phyloP scores from a whole-genome alignment of 768 basidiomycete species.

The Pleurotus giganteus region DNA sequence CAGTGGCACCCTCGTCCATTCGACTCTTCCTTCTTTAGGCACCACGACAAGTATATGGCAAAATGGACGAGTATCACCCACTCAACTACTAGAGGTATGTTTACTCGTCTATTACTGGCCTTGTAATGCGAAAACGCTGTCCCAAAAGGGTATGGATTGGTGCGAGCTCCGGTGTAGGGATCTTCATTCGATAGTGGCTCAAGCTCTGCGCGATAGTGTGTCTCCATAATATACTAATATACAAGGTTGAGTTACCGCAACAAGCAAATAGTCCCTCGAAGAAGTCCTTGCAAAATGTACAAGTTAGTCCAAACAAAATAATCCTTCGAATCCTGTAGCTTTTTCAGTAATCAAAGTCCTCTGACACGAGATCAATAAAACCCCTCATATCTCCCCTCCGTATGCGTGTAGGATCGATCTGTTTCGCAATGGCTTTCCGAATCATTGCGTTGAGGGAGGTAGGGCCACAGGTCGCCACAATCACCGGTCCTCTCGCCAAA shows the following conservation, averaged over 20 bases:
- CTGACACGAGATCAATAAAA: conserved; percentile 58
- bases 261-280: no score
- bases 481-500: conserved; percentile 48
- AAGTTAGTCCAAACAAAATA: not conserved
- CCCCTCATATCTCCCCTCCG: conserved; percentile 57
- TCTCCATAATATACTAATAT: no score
- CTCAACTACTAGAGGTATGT: conserved; percentile 57
- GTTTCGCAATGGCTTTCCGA: conserved; percentile 58
- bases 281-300: no score
- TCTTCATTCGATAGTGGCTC: conserved; percentile 72
- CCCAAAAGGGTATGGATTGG: conserved; percentile 58
- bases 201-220: conserved; percentile 54
- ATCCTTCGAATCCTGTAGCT: not conserved
- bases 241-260: no score
- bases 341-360: conserved; percentile 62
- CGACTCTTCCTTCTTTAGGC: conserved; percentile 86
- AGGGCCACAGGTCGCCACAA: conserved; percentile 81
- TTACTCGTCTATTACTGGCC: not conserved
- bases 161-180: conserved; percentile 73
- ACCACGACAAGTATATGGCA: conserved; percentile 87
- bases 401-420: conserved; percentile 56
- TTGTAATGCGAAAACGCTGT: conserved; percentile 6
- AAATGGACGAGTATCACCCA: conserved; percentile 60
- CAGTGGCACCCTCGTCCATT: conserved; percentile 68
- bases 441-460: conserved; percentile 66